phyloP scores from a whole-genome alignment of 768 basidiomycete genomes.

The Trametes villosa region DNA sequence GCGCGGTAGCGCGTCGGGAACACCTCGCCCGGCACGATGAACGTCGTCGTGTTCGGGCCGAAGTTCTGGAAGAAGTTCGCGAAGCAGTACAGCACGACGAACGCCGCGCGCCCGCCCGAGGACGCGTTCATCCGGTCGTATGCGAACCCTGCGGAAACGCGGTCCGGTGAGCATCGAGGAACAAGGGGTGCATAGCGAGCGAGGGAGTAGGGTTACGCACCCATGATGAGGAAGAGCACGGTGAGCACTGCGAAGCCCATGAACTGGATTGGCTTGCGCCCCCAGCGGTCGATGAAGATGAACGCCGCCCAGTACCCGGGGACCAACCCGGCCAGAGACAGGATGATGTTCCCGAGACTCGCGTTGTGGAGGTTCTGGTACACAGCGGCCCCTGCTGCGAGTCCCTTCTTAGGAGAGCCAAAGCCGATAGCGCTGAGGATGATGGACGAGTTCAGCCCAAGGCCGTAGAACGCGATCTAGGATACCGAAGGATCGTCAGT shows the following conservation, averaged over 20 bases:
- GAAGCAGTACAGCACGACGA: slow-evolving; percentile 46
- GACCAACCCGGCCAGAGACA: slow-evolving; percentile 43
- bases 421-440: slow-evolving; percentile 42
- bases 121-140: slow-evolving; percentile 35
- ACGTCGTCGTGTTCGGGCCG: slow-evolving; percentile 48
- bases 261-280: slow-evolving; percentile 46
- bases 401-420: slow-evolving; percentile 16
- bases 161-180: not conserved
- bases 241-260: slow-evolving; percentile 43
- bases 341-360: slow-evolving; percentile 41
- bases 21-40: slow-evolving; percentile 48
- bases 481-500: slow-evolving; percentile 19
- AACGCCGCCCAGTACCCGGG: slow-evolving; percentile 46
- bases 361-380: slow-evolving; percentile 37
- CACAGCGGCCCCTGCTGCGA: slow-evolving; percentile 15
- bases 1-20: slow-evolving; percentile 52
- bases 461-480: slow-evolving; percentile 51
- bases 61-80: slow-evolving; percentile 51
- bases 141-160: slow-evolving; percentile 30
- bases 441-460: slow-evolving; percentile 51
- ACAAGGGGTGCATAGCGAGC: not conserved
- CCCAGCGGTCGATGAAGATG: slow-evolving; percentile 42
- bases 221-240: slow-evolving; percentile 39
- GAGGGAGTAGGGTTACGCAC: slow-evolving; percentile 22
- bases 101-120: slow-evolving; percentile 29